A percentile compares a stretch with the other conserved stretches of the same genome.
These are phyloP conservation scores for Withania somnifera DNA, from an alignment of 305 asterid genomes.

Conservation along the genomic window DNA sequence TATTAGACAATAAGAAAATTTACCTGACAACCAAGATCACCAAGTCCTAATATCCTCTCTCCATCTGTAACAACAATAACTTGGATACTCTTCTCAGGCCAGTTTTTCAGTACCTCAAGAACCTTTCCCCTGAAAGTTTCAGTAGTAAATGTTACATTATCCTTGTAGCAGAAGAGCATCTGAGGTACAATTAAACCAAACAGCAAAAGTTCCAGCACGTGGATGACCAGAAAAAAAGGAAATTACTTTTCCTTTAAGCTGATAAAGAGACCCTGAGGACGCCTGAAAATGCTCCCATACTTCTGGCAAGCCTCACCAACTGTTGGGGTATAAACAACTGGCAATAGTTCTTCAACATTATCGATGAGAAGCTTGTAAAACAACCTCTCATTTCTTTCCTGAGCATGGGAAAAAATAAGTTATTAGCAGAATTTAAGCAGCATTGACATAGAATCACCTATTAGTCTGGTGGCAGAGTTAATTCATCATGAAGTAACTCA, in stretches of 20 bases:
- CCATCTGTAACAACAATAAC: constrained; percentile 97
- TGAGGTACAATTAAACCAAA: background rate
- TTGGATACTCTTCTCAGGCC: constrained; percentile 87
- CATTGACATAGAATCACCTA: background rate
- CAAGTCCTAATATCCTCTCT: constrained; percentile 95
- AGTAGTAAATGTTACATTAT: background rate
- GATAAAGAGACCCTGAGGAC: constrained; percentile 92
- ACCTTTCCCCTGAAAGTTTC: constrained; percentile 54
- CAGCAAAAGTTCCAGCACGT: background rate
- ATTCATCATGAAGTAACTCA: background rate
- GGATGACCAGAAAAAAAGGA: background rate
- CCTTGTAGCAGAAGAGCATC: background rate
- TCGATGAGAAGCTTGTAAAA: constrained; percentile 88
- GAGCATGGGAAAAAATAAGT: constrained; percentile 12
- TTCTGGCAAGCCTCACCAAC: constrained; percentile 99
- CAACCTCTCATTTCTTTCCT: constrained; percentile 83
- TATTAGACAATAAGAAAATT: background rate
- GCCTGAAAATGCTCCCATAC: constrained; percentile 82
- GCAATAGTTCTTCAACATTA: constrained; percentile 84
- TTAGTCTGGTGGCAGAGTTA: background rate
- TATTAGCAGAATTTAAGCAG: background rate
- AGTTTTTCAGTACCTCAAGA: constrained; percentile 79
- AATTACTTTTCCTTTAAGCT: constrained; percentile 71
- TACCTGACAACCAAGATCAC: constrained; percentile 99
- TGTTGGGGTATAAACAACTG: constrained; percentile 83